phyloP scores from a whole-genome alignment of 1,284 basidiomycete genomes.

The Peniophora sp. region DNA sequence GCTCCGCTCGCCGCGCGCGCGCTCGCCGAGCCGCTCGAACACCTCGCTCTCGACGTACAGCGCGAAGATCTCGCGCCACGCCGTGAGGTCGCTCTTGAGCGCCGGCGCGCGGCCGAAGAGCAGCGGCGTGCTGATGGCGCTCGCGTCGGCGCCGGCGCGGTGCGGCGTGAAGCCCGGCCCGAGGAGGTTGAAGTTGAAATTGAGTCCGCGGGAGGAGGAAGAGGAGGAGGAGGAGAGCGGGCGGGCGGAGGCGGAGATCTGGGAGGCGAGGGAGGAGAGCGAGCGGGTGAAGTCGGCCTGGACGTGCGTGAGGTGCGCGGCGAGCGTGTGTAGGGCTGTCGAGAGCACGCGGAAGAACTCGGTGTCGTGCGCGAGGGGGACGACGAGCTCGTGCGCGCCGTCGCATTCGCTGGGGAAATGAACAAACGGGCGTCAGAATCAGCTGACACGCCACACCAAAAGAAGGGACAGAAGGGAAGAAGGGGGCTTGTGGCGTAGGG shows the following conservation, averaged over 20 bases:
- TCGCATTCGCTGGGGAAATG: neutral
- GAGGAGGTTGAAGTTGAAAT: neutral
- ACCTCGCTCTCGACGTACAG: constrained; percentile 85
- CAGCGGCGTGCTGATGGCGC: constrained; percentile 21
- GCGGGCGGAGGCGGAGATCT: constrained; percentile 53
- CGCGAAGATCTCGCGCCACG: constrained; percentile 88
- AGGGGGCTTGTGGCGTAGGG: too few species aligned
- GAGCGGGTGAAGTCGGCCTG: constrained; percentile 57
- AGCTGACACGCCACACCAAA: neutral
- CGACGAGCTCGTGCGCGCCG: constrained; percentile 52
- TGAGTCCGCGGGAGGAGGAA: too few species aligned
- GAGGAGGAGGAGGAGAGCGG: constrained; percentile 42
- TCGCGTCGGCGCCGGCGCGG: constrained; percentile 36
- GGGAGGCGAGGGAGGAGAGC: constrained; percentile 51
- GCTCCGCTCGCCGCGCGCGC: constrained; percentile 65
- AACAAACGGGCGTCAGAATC: neutral
- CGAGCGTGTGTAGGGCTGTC: constrained; percentile 64
- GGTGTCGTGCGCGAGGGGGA: constrained; percentile 76
- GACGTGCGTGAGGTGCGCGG: constrained; percentile 55
- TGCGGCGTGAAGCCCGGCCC: constrained; percentile 19
- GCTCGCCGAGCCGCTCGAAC: constrained; percentile 77
- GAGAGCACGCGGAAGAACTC: constrained; percentile 79
- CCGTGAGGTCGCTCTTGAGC: constrained; percentile 69
- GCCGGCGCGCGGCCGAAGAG: constrained; percentile 9
- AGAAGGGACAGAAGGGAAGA: too few species aligned